These are phyloP conservation scores for Penicillium bialowiezense DNA, from an alignment of 495 filamentous ascomycete genomes.

Conservation along the genomic window DNA sequence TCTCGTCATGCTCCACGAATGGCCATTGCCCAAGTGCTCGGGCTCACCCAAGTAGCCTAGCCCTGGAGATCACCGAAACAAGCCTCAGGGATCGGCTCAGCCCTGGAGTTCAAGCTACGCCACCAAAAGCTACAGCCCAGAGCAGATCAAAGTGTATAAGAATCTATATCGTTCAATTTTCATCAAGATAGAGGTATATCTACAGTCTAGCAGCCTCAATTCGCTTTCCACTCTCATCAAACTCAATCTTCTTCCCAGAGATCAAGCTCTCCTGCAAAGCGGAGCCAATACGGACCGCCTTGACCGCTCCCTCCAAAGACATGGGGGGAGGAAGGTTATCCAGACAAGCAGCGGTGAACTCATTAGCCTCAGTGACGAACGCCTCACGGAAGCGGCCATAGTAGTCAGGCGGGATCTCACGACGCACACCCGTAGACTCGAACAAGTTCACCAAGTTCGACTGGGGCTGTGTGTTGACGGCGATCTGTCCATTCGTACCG, in stretches of 20 bases:
- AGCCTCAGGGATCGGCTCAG: too few relatives aligned
- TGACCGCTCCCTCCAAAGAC: slow-evolving; percentile 42
- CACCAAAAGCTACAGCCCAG: too few relatives aligned
- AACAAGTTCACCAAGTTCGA: slow-evolving; percentile 35
- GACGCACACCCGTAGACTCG: slow-evolving; percentile 18
- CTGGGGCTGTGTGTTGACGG: slow-evolving; percentile 47
- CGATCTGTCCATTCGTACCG: slow-evolving; percentile 58
- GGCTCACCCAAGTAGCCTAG: too few relatives aligned
- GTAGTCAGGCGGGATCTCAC: slow-evolving; percentile 1
- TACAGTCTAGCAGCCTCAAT: neutral
- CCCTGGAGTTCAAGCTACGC: too few relatives aligned
- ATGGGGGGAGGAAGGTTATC: slow-evolving; percentile 40
- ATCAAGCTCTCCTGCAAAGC: slow-evolving; percentile 51
- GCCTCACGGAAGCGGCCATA: slow-evolving; percentile 11
- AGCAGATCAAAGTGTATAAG: too few relatives aligned
- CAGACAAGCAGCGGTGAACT: slow-evolving; percentile 43
- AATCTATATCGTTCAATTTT: too few relatives aligned
- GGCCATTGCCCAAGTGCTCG: too few relatives aligned
- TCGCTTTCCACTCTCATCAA: slow-evolving; percentile 15
- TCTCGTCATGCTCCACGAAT: too few relatives aligned
- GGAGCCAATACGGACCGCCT: slow-evolving; percentile 48
- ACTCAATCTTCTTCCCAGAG: slow-evolving; percentile 47
- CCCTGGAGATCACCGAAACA: too few relatives aligned
- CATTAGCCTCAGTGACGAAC: slow-evolving; percentile 14
- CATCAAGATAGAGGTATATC: neutral